Evolutionary conservation across 2,329 filamentous ascomycete species (phyloP), one percentile per base, ranked within the genome.

Genomic region (Talaromyces marneffei): DNA sequence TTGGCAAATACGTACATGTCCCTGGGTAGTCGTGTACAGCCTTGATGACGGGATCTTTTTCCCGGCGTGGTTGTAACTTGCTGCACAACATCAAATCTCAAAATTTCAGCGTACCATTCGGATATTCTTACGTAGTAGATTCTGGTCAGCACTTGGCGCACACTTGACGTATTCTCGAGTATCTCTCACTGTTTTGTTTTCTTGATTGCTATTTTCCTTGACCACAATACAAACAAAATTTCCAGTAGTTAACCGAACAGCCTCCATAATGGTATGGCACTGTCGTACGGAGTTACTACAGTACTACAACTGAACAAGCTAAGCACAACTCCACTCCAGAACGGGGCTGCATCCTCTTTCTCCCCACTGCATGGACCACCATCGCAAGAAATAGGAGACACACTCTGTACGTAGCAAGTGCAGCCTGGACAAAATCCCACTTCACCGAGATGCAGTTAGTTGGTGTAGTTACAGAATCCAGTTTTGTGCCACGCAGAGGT

Each of bases 291-390:
- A 57, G 54, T 46, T 57, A 56, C 27, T 57, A 48, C 46, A 18
- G 27, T 52, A 50, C 27, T 50, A 44, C 39, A 46, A 23, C 54
- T 57, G 55, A 57, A 48, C 40, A n/a, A 57, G 39, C 44, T 57
- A 46, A 44, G 29, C 27, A 23, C 25, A 4, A 25, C 57, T 53
- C 57, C 57, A 59, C 57, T 48, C 48, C 16, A 52, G 35, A 59
- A 54, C 46, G 46, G 57, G 57, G 57, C 57, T 53, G 44, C 44
- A 52, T 59, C 44, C 57, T 52, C n/a, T 52, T 54, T 18, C 35
- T 42, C 56, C 56, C 57, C 57, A 59, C 57, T 59, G 35, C 46
- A 53, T 54, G 46, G 46, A 27, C 44, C 44, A 27, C 44, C 44
- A 52, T 31, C 44, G 20, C 56, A 54, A 27, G 35, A 37, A 59